Base-by-base conservation (phyloP, 2,329 filamentous ascomycete genomes). In the Calonectria multiphialidica region DNA sequence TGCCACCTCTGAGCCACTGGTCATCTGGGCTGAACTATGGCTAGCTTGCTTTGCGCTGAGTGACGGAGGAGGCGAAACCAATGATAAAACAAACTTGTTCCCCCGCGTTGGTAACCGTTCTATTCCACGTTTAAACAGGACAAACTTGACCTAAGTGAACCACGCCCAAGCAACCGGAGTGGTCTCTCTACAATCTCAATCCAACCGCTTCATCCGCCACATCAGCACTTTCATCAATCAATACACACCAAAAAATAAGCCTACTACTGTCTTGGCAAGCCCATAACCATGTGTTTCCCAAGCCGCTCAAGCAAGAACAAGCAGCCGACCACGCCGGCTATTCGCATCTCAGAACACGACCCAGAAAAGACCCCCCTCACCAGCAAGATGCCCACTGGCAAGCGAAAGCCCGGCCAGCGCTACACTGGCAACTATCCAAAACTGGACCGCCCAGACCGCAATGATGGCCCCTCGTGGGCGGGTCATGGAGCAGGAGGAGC, bases 361-460 rank as follows among this genome's bases (percentile, higher is more conserved):
- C 57, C 57, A 8, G 37, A 62, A 62, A 45, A 62, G 23, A 30
- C 57, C 12, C 57, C 37, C 25, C 57, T 45, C 40, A 62, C 57
- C n/a, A 42, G 57, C 57, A 62, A 62, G 37, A 30, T 44, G 37
- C 40, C 57, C 16, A 45, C 57, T 13, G 57, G 37, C 40, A 62
- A 62, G 57, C 37, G 57, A 62, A 62, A 62, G 57, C 57, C 37
- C 15, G 40, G 40, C 23, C 37, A 62, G 37, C 40, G 37, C 23
- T 42, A 62, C 40, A 62, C 10, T 13, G 57, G 57, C 57, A 44
- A 62, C 57, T 62, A 62, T 37, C 40, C 57, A 23, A 62, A 62
- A 5, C 16, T 45, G 40, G 57, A 62, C 16, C 30, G 45, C 40
- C 9, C 37, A 5, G 1, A 62, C 0, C 37, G 28, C 13, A 45